Evolutionary conservation across 805 yeast genomes (phyloP).

Genomic region (Suhomyces emberorum): DNA sequence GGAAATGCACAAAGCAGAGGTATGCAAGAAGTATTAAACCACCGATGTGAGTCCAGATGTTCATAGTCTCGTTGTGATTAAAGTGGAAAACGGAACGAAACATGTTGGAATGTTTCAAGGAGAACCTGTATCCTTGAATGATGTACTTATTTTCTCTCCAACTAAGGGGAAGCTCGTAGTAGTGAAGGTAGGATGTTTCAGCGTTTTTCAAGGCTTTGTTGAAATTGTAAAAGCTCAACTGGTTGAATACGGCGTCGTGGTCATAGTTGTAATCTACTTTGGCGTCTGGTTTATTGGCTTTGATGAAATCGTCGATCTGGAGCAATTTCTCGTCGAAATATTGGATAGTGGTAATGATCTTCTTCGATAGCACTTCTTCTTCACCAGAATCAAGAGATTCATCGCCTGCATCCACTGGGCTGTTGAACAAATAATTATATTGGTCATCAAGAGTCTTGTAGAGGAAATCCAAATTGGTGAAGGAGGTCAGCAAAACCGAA

Average conservation of each 20-base stretch:
- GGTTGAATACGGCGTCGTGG: slow-evolving; percentile 28
- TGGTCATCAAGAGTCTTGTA: slow-evolving; percentile 41
- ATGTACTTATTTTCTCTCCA: slow-evolving; percentile 94
- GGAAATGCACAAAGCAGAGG: slow-evolving; percentile 59
- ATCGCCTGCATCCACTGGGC: slow-evolving; percentile 7
- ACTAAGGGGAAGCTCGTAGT: slow-evolving; percentile 83
- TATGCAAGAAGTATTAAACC: slow-evolving; percentile 63
- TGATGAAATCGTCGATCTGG: slow-evolving; percentile 37
- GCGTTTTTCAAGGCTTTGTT: slow-evolving; percentile 50
- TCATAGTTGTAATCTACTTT: slow-evolving; percentile 20
- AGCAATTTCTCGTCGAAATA: slow-evolving; percentile 40
- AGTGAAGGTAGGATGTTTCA: slow-evolving; percentile 64
- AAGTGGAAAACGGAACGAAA: slow-evolving; percentile 53
- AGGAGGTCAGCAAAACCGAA: slow-evolving; percentile 35
- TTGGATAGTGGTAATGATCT: slow-evolving; percentile 40
- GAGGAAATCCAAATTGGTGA: slow-evolving; percentile 36
- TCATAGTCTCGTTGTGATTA: slow-evolving; percentile 83
- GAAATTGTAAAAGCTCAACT: slow-evolving; percentile 37
- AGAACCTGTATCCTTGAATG: slow-evolving; percentile 80
- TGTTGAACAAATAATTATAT: slow-evolving; percentile 34
- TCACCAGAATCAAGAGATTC: slow-evolving; percentile 6
- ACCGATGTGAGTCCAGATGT: slow-evolving; percentile 87
- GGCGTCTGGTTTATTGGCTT: slow-evolving; percentile 29
- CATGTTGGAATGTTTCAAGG: slow-evolving; percentile 58
- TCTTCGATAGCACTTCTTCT: slow-evolving; percentile 32